These are phyloP conservation scores for Paecilomyces fulvus DNA, from an alignment of 2,329 filamentous ascomycete species.

Conservation along the genomic window DNA sequence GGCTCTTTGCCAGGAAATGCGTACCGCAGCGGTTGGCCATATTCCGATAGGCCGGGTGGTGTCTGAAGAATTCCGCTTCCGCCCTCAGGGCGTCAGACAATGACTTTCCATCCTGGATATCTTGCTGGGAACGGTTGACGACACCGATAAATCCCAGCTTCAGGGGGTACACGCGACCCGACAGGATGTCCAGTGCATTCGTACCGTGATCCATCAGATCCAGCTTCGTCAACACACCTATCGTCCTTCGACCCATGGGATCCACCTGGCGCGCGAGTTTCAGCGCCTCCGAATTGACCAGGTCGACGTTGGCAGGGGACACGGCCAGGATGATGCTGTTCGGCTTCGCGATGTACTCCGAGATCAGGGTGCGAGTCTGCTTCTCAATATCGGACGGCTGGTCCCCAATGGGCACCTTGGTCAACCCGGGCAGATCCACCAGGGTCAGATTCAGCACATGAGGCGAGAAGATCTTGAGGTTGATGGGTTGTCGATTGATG, in stretches of 20 bases:
- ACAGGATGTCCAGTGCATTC: conserved; percentile 95
- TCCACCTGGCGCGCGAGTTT: conserved; percentile 97
- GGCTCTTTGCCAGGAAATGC: conserved; percentile 83
- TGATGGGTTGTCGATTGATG: conserved; percentile 95
- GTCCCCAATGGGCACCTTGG: conserved; percentile 96
- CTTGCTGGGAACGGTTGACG: conserved; percentile 95
- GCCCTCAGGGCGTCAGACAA: conserved; percentile 83
- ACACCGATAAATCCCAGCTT: conserved; percentile 98
- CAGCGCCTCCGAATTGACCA: conserved; percentile 95
- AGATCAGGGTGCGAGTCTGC: conserved; percentile 91
- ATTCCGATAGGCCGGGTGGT: conserved; percentile 94
- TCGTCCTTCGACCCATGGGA: conserved; percentile 84
- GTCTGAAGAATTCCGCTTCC: conserved; percentile 91
- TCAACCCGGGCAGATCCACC: conserved; percentile 90
- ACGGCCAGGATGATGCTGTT: conserved; percentile 97
- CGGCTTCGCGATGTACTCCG: conserved; percentile 96
- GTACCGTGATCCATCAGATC: conserved; percentile 99
- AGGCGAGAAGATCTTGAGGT: conserved; percentile 96
- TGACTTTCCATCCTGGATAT: conserved; percentile 94
- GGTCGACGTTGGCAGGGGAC: conserved; percentile 93
- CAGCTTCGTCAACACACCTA: conserved; percentile 93
- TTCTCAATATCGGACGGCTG: conserved; percentile 98
- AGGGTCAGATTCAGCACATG: conserved; percentile 93
- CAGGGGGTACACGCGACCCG: conserved; percentile 88
- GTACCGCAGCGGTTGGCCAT: conserved; percentile 92